phyloP scores from a whole-genome alignment of 2,329 filamentous ascomycete genomes.

The Acephala macrosclerotiorum region DNA sequence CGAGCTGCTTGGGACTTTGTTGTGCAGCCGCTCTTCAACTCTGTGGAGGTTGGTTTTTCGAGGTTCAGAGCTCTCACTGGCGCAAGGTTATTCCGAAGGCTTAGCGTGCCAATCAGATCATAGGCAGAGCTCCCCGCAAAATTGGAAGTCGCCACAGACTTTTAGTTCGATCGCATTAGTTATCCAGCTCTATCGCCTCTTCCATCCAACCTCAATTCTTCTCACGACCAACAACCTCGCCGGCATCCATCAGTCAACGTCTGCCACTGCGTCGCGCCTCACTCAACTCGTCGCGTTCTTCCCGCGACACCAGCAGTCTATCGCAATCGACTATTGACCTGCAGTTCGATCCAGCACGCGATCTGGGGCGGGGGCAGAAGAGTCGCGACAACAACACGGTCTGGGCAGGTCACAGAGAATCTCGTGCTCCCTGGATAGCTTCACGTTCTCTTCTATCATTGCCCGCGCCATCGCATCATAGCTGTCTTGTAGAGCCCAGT shows the following conservation, averaged over 20 bases:
- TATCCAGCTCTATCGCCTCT: slow-evolving; percentile 12
- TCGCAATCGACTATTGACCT: not conserved
- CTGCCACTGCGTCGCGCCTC: slow-evolving; percentile 1
- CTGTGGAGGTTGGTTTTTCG: too few relatives aligned
- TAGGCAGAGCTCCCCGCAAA: slow-evolving; percentile 21
- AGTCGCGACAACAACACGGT: slow-evolving; percentile 26
- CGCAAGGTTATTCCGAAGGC: too few relatives aligned
- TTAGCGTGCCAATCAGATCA: slow-evolving; percentile 9
- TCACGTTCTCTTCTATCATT: slow-evolving; percentile 31
- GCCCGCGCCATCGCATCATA: slow-evolving; percentile 32
- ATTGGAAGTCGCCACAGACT: not conserved
- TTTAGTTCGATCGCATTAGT: slow-evolving; percentile 4
- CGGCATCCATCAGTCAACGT: slow-evolving; percentile 19
- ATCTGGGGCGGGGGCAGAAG: slow-evolving; percentile 25
- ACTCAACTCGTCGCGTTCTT: slow-evolving; percentile 6
- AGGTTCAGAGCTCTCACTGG: too few relatives aligned
- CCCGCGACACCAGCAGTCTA: slow-evolving; percentile 16
- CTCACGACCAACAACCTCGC: slow-evolving; percentile 11
- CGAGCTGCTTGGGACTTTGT: too few relatives aligned
- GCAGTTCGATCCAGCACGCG: slow-evolving; percentile 17
- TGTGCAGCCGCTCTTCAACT: too few relatives aligned
- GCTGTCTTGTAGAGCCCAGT: slow-evolving; percentile 44
- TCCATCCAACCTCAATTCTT: slow-evolving; percentile 13
- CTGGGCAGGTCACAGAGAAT: slow-evolving; percentile 22
- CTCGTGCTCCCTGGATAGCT: slow-evolving; percentile 34